Base-by-base conservation (phyloP, 192 early-diverging fungal genomes). In the Backusella sp. region DNA sequence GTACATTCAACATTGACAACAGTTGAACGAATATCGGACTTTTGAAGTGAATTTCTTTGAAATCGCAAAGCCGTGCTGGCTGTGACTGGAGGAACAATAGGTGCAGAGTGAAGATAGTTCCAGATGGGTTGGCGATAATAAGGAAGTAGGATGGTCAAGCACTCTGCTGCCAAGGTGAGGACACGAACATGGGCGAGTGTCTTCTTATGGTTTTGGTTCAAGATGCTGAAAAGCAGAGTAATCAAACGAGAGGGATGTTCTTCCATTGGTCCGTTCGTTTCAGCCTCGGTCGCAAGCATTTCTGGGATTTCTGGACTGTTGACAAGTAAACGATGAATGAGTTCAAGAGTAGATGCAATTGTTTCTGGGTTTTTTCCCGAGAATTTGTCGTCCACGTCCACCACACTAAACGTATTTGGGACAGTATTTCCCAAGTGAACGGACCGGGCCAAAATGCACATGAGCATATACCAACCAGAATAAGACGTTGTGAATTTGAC, bases 381-480 rank as follows among this genome's bases (percentile, higher is more conserved):
- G 11, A 46, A 15, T 14, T 67, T 11, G 3, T 73, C n/a, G 12
- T 73, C 75, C 4, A 36, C 72, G 26, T 77, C 62, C 28, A 76
- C 46, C 7, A 65, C n/a, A 67, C 37, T 34, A 3, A 71, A 62
- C 8, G 26, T 41, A 7, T 42, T 21, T 19, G 59, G 36, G 32
- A 74, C 11, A 66, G 32, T 41, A n/a, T 23, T 30, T 59, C 67
- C 36, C 17, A 53, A 32, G 11, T 46, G 12, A 12, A 72, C 52
- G 19, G 73, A 76, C 1, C 68, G 34, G 39, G 46, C 49, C 5
- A 81, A 49, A 0, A 81, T 66, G 28, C 53, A 44, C 9, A 53
- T 52, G 17, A 80, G 30, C 9, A 80, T 44, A 36, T 59, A 19
- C 79, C 79, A 80, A 2, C 75, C 79, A 11, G 79, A 80, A 44